Percentiles rank a stretch among this genome's conserved stretches.
Evolutionary conservation across 1,284 basidiomycete genomes (phyloP).

Genomic region (Marasmius fiardii): DNA sequence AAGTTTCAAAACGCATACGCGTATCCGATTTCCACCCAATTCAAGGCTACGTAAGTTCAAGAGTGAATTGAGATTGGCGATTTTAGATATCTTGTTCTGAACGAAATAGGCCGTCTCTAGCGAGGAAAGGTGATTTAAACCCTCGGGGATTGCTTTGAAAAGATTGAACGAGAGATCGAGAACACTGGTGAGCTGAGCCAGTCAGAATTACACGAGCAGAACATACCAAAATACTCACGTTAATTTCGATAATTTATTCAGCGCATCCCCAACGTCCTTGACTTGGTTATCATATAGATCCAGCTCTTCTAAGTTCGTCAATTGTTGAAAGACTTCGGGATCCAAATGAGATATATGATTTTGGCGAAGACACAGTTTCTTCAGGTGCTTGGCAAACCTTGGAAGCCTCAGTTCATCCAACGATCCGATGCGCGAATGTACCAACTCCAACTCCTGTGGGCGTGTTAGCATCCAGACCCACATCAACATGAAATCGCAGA

Average conservation of each 20-base stretch:
- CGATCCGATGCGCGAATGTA: slow-evolving; percentile 76
- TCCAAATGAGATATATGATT: slow-evolving; percentile 80
- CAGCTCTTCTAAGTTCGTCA: slow-evolving; percentile 79
- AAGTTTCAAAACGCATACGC: slow-evolving; percentile 46
- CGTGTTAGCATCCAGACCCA: background rate
- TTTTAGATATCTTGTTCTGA: slow-evolving; percentile 90
- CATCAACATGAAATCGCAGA: slow-evolving; percentile 7
- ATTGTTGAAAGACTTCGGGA: slow-evolving; percentile 57
- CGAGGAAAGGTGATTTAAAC: slow-evolving; percentile 53
- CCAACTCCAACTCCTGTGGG: slow-evolving; percentile 82
- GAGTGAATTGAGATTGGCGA: slow-evolving; percentile 63
- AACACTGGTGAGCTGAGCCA: slow-evolving; percentile 44
- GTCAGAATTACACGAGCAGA: slow-evolving; percentile 2
- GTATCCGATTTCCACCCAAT: slow-evolving; percentile 88
- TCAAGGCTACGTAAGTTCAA: slow-evolving; percentile 80
- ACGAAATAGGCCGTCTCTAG: slow-evolving; percentile 89
- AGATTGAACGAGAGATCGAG: slow-evolving; percentile 97
- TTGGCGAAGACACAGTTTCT: slow-evolving; percentile 85
- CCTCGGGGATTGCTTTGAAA: slow-evolving; percentile 67
- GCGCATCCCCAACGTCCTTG: slow-evolving; percentile 63
- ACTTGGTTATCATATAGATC: slow-evolving; percentile 97
- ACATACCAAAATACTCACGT: slow-evolving; percentile 50
- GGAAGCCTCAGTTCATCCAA: slow-evolving; percentile 64
- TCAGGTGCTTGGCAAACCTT: slow-evolving; percentile 69
- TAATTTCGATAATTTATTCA: slow-evolving; percentile 62